Evolutionary conservation across 768 basidiomycete species (phyloP).

Genomic region (Kwoniella mangroviensis): DNA sequence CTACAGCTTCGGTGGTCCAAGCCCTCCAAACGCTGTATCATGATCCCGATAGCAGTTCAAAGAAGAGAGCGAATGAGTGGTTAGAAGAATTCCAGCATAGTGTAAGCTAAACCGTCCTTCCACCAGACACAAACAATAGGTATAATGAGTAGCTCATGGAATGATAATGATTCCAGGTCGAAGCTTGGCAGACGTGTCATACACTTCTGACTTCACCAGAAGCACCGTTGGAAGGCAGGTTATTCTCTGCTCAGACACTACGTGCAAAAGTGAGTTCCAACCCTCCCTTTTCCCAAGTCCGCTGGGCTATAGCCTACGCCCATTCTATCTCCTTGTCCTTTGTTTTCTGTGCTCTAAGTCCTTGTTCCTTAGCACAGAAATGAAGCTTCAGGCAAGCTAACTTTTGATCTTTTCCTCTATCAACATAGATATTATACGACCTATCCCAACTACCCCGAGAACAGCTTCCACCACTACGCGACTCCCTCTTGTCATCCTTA

Average conservation of each 20-base stretch:
- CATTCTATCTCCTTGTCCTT: no score
- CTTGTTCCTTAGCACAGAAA: no score
- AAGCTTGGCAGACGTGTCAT: slow-evolving; percentile 96
- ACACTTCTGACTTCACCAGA: slow-evolving; percentile 81
- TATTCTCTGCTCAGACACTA: slow-evolving; percentile 97
- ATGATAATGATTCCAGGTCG: slow-evolving; percentile 65
- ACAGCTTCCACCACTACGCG: slow-evolving; percentile 77
- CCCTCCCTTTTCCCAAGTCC: no score
- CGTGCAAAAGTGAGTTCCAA: slow-evolving; percentile 76
- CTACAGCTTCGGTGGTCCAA: slow-evolving; percentile 45
- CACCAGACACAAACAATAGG: no score
- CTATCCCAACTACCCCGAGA: slow-evolving; percentile 78
- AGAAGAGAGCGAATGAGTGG: slow-evolving; percentile 90
- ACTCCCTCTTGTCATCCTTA: slow-evolving; percentile 81
- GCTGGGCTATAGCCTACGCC: no score
- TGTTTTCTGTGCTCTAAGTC: no score
- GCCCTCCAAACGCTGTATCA: slow-evolving; percentile 59
- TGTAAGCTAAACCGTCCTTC: slow-evolving; percentile 67
- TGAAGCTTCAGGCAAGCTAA: no score
- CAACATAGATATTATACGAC: slow-evolving; percentile 85
- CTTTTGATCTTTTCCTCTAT: background rate
- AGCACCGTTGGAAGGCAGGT: slow-evolving; percentile 75
- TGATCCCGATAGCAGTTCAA: slow-evolving; percentile 74
- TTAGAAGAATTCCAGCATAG: slow-evolving; percentile 99
- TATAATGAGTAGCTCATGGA: background rate